Percentiles rank a stretch among this genome's conserved stretches.
Conservation (phyloP, 495 filamentous ascomycete genomes). For the Beverwykella pulmonaria region DNA sequence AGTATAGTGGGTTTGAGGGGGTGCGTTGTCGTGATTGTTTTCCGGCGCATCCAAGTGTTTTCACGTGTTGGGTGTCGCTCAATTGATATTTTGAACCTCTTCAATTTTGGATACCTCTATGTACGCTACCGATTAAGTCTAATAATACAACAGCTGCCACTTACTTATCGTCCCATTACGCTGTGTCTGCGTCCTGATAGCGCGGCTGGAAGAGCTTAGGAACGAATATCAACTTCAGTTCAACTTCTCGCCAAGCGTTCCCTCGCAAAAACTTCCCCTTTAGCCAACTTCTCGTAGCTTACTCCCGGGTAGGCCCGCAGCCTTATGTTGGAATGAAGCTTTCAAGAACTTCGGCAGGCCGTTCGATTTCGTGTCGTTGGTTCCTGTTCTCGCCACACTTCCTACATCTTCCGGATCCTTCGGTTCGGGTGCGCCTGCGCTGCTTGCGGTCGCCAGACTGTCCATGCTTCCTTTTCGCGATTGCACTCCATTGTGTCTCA, state of each 20-base stretch:
- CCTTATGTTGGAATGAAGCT: constrained; percentile 18
- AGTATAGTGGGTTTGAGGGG: no score
- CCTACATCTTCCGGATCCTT: constrained; percentile 1
- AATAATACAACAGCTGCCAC: neutral
- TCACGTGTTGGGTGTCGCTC: neutral
- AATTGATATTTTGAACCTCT: no score
- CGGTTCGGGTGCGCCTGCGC: constrained; percentile 12
- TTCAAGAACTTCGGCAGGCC: constrained; percentile 4
- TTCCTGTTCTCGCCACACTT: constrained; percentile 11
- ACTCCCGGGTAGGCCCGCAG: constrained; percentile 13
- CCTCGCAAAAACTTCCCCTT: neutral
- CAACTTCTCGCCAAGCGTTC: no score
- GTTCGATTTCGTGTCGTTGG: constrained; percentile 8
- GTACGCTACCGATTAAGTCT: neutral
- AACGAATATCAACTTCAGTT: no score
- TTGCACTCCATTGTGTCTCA: constrained; percentile 41
- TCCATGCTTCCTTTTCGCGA: constrained; percentile 35
- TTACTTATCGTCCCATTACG: neutral
- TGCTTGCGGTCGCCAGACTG: constrained; percentile 29
- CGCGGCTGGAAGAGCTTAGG: neutral
- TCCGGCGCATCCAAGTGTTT: no score
- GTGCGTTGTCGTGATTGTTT: no score
- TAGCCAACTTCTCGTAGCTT: constrained; percentile 30
- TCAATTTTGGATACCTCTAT: no score
- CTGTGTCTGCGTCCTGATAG: neutral